Evolutionary conservation across 1,284 basidiomycete species (phyloP).

Genomic region (Pseudozyma flocculosa): DNA sequence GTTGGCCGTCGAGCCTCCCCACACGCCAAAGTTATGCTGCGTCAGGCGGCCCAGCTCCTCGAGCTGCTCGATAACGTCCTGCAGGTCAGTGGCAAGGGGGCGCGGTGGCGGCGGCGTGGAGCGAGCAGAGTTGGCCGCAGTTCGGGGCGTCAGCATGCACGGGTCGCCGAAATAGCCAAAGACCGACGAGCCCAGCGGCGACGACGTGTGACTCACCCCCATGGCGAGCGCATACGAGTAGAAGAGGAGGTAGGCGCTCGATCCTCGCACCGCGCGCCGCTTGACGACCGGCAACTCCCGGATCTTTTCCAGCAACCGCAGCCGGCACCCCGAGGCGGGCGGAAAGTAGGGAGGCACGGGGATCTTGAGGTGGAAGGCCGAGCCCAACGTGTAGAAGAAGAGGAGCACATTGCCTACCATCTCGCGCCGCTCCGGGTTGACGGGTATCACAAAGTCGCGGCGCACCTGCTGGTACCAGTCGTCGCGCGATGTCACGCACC

Average conservation of each 20-base stretch:
- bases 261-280: constrained; percentile 62
- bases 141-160: no score
- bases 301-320: constrained; percentile 65
- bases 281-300: constrained; percentile 75
- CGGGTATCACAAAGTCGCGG: constrained; percentile 75
- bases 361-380: constrained; percentile 82
- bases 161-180: not conserved
- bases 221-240: constrained; percentile 92
- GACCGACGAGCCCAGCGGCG: constrained; percentile 14
- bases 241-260: constrained; percentile 79
- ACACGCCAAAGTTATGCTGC: constrained; percentile 46
- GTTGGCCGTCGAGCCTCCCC: constrained; percentile 30
- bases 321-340: constrained; percentile 78
- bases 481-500: constrained; percentile 86
- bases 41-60: constrained; percentile 37
- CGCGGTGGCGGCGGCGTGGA: no score
- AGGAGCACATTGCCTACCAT: constrained; percentile 88
- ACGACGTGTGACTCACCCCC: constrained; percentile 58
- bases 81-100: not conserved
- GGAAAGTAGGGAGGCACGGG: constrained; percentile 93
- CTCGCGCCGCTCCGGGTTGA: constrained; percentile 72
- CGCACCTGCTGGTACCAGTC: constrained; percentile 84
- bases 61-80: constrained; percentile 46
- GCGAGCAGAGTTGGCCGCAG: no score
- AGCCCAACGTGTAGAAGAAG: constrained; percentile 82